These are phyloP conservation scores for Polyplosphaeria fusca DNA, from an alignment of 495 filamentous ascomycete genomes.

Conservation along the genomic window DNA sequence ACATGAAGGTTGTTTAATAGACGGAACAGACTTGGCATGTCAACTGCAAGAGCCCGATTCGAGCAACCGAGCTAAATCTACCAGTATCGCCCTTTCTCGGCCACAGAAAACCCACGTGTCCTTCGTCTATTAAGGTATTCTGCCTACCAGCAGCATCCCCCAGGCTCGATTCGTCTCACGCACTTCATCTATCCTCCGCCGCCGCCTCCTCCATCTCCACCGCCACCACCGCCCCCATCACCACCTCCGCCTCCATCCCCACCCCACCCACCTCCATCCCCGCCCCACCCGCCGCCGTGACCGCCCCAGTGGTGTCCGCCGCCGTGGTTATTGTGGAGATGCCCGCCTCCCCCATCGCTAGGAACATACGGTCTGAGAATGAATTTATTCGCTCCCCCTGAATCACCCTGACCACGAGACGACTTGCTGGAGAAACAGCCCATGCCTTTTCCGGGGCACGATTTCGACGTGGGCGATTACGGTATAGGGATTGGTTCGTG, in stretches of 20 bases:
- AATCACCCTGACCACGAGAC: not conserved
- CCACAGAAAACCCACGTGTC: no score
- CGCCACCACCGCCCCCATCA: not conserved
- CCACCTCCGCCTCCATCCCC: not conserved
- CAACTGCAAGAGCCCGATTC: no score
- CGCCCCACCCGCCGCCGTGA: not conserved
- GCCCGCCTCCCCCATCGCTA: not conserved
- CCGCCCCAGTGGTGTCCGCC: not conserved
- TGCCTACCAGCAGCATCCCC: no score
- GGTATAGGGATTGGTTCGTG: not conserved
- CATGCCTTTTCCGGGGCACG: not conserved
- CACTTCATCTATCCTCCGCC: not conserved
- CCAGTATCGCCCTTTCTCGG: no score
- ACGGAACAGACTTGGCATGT: no score
- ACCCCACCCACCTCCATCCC: not conserved
- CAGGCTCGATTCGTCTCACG: no score
- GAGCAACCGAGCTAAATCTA: no score
- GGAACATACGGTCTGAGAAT: not conserved
- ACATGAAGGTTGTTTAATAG: no score
- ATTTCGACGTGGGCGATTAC: not conserved
- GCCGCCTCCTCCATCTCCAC: not conserved
- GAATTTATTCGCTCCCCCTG: not conserved
- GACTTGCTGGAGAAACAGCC: not conserved
- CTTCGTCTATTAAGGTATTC: no score
- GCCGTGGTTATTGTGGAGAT: not conserved